phyloP scores from a whole-genome alignment of 371 early-diverging fungal genomes.

The Rhizopus sp. region DNA sequence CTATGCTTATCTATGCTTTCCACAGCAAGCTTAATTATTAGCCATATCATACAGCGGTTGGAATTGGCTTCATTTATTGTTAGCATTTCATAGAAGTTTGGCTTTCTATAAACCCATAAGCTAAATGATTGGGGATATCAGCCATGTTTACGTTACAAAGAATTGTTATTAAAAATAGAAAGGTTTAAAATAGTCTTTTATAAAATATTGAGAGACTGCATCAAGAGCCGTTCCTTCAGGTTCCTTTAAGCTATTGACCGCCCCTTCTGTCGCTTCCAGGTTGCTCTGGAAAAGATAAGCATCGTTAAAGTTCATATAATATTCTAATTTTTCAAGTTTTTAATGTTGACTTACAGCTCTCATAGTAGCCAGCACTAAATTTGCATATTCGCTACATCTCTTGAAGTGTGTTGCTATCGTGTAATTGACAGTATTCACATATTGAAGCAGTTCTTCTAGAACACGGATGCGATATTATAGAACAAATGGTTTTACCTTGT shows the following conservation, averaged over 20 bases:
- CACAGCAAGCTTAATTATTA: neutral
- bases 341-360: neutral
- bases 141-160: too few relatives aligned
- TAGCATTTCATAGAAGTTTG: neutral
- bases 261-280: neutral
- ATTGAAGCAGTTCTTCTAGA: neutral
- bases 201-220: too few relatives aligned
- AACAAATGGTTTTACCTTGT: too few relatives aligned
- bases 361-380: neutral
- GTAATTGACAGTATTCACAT: neutral
- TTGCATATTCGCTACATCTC: neutral
- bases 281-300: neutral
- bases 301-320: neutral
- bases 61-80: neutral
- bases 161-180: too few relatives aligned
- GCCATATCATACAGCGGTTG: neutral
- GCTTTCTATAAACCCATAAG: neutral
- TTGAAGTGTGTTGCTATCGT: neutral
- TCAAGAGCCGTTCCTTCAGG: too few relatives aligned
- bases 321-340: neutral
- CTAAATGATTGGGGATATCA: neutral
- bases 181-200: too few relatives aligned
- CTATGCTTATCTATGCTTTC: neutral
- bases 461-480: too few relatives aligned
- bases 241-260: neutral